These are phyloP conservation scores for Uronychia binucleata DNA, from an alignment of 73 alveolate species.

Conservation along the genomic window DNA sequence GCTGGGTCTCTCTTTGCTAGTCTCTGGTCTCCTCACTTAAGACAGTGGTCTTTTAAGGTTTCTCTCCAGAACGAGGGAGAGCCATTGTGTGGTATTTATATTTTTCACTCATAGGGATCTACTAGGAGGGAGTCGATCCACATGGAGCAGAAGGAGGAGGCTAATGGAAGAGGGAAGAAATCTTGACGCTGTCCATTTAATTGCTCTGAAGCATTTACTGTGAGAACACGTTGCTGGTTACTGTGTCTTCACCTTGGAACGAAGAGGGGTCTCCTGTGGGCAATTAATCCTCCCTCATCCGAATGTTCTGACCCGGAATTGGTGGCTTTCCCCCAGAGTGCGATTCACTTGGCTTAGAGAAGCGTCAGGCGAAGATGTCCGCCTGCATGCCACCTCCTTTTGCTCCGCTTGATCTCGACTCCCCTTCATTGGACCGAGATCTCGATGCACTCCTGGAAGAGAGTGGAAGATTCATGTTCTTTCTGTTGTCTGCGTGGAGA, in stretches of 20 bases:
- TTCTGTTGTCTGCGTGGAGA: background rate
- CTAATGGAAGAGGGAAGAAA: background rate
- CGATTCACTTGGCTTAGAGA: background rate
- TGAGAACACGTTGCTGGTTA: background rate
- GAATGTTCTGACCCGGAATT: too few species aligned
- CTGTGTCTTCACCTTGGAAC: background rate
- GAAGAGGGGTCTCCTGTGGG: too few species aligned
- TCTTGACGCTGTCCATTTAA: background rate
- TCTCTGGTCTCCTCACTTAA: background rate
- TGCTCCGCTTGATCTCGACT: background rate
- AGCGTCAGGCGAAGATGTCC: background rate
- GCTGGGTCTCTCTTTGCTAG: background rate
- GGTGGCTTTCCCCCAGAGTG: background rate
- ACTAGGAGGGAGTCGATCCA: background rate
- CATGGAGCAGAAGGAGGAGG: background rate
- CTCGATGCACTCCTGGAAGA: background rate
- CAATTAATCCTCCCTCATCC: too few species aligned
- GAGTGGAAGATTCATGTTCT: background rate
- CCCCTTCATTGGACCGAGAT: background rate
- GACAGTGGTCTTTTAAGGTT: background rate
- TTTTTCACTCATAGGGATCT: background rate
- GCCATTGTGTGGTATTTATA: background rate
- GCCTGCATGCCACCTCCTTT: too few species aligned
- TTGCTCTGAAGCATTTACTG: background rate
- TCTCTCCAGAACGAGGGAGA: background rate